phyloP scores from a whole-genome alignment of 2,329 filamentous ascomycete genomes.

The Sporothrix humicola region DNA sequence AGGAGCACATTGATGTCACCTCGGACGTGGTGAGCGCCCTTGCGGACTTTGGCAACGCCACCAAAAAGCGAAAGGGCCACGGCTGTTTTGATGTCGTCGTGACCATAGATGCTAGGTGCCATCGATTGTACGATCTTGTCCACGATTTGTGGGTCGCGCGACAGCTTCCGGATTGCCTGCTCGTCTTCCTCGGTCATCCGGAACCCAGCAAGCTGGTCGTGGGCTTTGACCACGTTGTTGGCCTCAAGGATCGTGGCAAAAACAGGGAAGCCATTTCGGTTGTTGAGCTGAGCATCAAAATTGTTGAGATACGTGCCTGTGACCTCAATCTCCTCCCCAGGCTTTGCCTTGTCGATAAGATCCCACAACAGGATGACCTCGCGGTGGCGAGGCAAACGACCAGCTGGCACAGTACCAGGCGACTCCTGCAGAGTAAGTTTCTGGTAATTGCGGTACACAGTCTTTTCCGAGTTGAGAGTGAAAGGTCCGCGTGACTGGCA shows the following conservation, averaged over 20 bases:
- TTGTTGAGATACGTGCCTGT: constrained; percentile 98
- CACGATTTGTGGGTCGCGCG: constrained; percentile 86
- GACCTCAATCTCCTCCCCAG: constrained; percentile 95
- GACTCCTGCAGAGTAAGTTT: constrained; percentile 97
- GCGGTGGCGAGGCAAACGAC: constrained; percentile 87
- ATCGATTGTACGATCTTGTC: constrained; percentile 94
- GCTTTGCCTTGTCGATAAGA: constrained; percentile 94
- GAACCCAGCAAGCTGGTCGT: constrained; percentile 97
- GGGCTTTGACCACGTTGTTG: constrained; percentile 95
- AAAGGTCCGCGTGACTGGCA: constrained; percentile 96
- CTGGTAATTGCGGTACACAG: constrained; percentile 97
- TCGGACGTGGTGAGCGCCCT: constrained; percentile 86
- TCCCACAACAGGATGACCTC: constrained; percentile 97
- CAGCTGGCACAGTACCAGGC: constrained; percentile 93
- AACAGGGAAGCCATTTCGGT: constrained; percentile 97
- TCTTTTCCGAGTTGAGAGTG: constrained; percentile 94
- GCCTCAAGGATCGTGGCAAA: constrained; percentile 98
- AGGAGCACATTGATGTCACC: constrained; percentile 98
- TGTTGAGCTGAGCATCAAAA: constrained; percentile 96
- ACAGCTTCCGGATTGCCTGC: constrained; percentile 83
- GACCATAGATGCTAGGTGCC: constrained; percentile 95
- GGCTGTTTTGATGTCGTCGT: constrained; percentile 95
- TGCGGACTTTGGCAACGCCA: constrained; percentile 89
- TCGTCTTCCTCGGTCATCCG: constrained; percentile 94
- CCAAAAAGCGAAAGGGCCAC: constrained; percentile 93